Evolutionary conservation across 208 protist species (phyloP), one percentile per base, ranked within the genome.

Genomic region (Angomonas ambiguus): DNA sequence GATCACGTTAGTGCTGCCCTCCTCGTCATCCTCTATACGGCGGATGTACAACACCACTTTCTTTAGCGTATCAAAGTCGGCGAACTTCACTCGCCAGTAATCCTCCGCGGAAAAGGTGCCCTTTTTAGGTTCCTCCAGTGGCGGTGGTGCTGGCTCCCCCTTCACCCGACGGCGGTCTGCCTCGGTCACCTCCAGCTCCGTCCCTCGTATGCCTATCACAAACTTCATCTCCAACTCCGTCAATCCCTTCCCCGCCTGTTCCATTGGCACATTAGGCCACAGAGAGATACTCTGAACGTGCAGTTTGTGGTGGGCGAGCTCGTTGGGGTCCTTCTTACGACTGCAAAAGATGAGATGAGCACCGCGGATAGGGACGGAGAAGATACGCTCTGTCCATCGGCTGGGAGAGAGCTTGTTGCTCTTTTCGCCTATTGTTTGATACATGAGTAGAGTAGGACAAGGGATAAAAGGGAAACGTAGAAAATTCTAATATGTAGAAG

Each of bases 351-450:
- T 32, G 53, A 60, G 34, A 10, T 56, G 64, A n/a, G 31, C 28
- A 18, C 57, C 51, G 2, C n/a, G 27, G 64, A 34, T 30, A 6
- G 51, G 55, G 25, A 51, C 35, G 16, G 55, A 34, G 32, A 65
- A 24, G n/a, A 59, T 25, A 20, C 56, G 68, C 30, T 42, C n/a
- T 8, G 34, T 49, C 60, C 42, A 65, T 27, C 16, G 24, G 33
- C 20, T 20, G 8, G 3, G 24, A 11, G 22, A 16, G 32, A 42
- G 57, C 20, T 53, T n/a, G 42, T 53, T 53, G 20, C 57, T 33
- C 55, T 72, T 62, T 31, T 72, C 49, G 30, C 55, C 64, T 3
- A 8, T 8, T 20, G 30, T 22, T 51, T 69, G 53, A 51, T 63
- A 51, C 13, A 35, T 60, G 8, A 6, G 42, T 27, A 62, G 3